phyloP scores from a whole-genome alignment of 108 stramenopile species.

The Skeletonema grethae region DNA sequence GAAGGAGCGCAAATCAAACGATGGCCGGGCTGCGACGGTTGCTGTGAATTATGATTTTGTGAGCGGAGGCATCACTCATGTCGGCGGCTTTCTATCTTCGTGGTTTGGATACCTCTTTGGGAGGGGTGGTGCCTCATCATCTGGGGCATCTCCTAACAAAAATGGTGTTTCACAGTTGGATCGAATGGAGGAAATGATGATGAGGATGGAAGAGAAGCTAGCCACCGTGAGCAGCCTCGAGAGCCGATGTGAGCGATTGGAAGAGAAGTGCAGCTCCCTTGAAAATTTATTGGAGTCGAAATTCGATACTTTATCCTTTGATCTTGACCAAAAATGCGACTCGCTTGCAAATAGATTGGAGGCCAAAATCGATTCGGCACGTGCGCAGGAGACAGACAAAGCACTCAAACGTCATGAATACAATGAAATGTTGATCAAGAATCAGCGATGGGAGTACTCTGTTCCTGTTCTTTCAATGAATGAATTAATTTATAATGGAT shows the following conservation, averaged over 20 bases:
- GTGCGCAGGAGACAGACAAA: background rate
- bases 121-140: background rate
- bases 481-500: background rate
- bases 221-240: background rate
- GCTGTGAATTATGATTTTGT: background rate
- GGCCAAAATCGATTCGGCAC: background rate
- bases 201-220: background rate
- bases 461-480: background rate
- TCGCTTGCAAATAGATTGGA: background rate
- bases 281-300: background rate
- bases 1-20: background rate
- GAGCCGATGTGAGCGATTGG: background rate
- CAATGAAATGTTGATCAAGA: background rate
- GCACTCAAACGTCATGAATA: background rate
- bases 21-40: background rate
- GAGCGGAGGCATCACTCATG: background rate
- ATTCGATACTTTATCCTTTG: background rate
- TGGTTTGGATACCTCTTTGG: background rate
- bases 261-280: background rate
- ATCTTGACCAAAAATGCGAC: background rate
- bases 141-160: background rate
- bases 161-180: background rate
- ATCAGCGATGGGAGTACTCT: slow-evolving; percentile 1
- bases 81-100: background rate
- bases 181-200: background rate